Percentiles rank a stretch among this genome's conserved stretches.
Conservation (phyloP, 805 yeast species). For the Spathaspora arborariae region DNA sequence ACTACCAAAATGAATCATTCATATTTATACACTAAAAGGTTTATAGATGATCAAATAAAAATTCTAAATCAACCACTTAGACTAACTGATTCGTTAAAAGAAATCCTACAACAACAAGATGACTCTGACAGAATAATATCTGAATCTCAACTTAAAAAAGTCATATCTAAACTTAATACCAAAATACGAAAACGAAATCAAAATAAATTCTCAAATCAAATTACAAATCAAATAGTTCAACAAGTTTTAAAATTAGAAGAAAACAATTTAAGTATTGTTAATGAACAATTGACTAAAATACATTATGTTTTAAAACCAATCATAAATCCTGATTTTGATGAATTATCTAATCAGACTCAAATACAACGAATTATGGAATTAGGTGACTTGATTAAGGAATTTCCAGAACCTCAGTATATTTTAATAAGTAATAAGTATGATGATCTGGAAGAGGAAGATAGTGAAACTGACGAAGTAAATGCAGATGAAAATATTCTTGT, state of each 20-base stretch:
- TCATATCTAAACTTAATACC: conserved; percentile 21
- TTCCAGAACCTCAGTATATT: conserved; percentile 34
- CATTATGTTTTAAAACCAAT: conserved; percentile 7
- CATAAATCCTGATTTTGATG: conserved; percentile 8
- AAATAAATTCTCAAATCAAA: conserved; percentile 17
- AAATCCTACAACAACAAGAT: conserved; percentile 10
- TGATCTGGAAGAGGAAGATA: conserved; percentile 7
- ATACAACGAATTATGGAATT: conserved; percentile 16
- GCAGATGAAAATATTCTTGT: conserved; percentile 1
- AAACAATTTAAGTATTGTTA: conserved; percentile 23
- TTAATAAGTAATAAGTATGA: conserved; percentile 7
- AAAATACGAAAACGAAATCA: conserved; percentile 8
- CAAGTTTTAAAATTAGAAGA: conserved; percentile 33
- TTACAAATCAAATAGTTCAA: conserved; percentile 33
- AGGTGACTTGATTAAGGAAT: conserved; percentile 20
- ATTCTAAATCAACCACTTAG: conserved; percentile 25
- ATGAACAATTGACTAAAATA: conserved; percentile 19
- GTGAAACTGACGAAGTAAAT: conserved; percentile 3
- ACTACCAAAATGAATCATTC: conserved; percentile 13
- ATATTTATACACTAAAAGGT: conserved; percentile 27
- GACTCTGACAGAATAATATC: conserved; percentile 3
- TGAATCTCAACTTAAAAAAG: conserved; percentile 8
- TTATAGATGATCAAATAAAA: conserved; percentile 30
- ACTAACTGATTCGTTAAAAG: conserved; percentile 14
- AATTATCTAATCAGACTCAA: conserved; percentile 12